A percentile compares a stretch with the other conserved stretches of the same genome.
Conservation (phyloP, 2,329 filamentous ascomycete genomes). For the Epichloe uncinata region DNA sequence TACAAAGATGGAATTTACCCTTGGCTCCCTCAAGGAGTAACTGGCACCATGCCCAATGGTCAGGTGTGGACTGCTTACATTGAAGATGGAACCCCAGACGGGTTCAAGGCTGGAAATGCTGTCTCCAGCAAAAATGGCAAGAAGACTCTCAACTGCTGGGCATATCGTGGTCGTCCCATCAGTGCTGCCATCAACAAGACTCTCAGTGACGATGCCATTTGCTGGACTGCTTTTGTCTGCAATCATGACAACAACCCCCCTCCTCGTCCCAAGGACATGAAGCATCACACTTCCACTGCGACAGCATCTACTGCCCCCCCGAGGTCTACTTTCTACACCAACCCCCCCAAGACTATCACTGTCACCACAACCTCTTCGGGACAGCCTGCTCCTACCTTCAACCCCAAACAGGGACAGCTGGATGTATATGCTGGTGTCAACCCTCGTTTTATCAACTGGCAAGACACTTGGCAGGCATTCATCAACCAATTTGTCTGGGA, state of each 20-base stretch:
- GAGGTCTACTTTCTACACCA: conserved; percentile 19
- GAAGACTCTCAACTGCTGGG: conserved; percentile 27
- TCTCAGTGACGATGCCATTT: conserved; percentile 22
- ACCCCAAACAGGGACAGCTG: conserved; percentile 17
- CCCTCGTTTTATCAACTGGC: conserved; percentile 27
- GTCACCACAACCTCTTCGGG: conserved; percentile 12
- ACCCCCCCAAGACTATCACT: conserved; percentile 13
- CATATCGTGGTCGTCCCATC: conserved; percentile 27
- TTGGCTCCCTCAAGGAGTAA: conserved; percentile 24
- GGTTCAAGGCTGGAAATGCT: conserved; percentile 25
- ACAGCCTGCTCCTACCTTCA: conserved; percentile 18
- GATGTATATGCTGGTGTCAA: conserved; percentile 20
- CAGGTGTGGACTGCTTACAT: conserved; percentile 29
- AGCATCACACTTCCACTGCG: conserved; percentile 20
- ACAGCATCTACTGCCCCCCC: conserved; percentile 21
- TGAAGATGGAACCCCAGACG: conserved; percentile 26
- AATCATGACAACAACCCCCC: conserved; percentile 24
- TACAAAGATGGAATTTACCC: conserved; percentile 25
- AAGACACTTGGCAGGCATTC: conserved; percentile 24
- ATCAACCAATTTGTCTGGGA: conserved; percentile 29
- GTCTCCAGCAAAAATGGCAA: conserved; percentile 27
- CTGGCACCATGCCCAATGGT: conserved; percentile 25
- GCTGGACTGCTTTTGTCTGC: conserved; percentile 29
- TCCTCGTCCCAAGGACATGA: conserved; percentile 22
- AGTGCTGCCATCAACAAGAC: conserved; percentile 26